Base-by-base conservation (phyloP, 2,329 filamentous ascomycete species). In the Davidsoniella neocaledoniae region DNA sequence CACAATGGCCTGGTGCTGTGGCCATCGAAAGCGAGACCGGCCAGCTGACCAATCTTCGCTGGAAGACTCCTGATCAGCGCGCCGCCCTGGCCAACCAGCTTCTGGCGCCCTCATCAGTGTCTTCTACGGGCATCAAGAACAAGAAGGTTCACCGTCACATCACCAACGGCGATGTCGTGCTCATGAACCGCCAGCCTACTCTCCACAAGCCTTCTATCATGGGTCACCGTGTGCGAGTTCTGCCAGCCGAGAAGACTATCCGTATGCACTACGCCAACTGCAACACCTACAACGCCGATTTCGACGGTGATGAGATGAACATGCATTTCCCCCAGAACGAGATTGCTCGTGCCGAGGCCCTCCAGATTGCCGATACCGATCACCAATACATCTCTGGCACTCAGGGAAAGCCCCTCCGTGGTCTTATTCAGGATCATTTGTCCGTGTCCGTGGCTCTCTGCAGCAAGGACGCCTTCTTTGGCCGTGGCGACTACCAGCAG, bases 261-360 rank as follows among this genome's bases (percentile, higher is more conserved):
- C 87, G 91, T 56, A 96, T 98, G 90, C 91, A 98, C 69, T 98
- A 98, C 66, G 90, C 91, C 59, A 98, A 98, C 64, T 96, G 91
- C 64, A 98, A 98, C 61, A 95, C 91, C 0, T 98, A 98, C 72
- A 98, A 98, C 59, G 91, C 91, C 29, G 91, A 98, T 72, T 98
- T 98, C 61, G 93, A 98, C 60, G 91, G 91, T 64, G 91, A 98
- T 62, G 91, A 98, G 65, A 98, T 98, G 91, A 98, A 98, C 64
- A 93, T 98, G 88, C 91, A 98, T 66, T 96, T 98, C 60, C 91
- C 91, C 1, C 91, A 98, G 59, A 96, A 94, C 57, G 93, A 96
- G 62, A 73, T 96, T 56, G 91, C 91, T 14, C 76, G 91, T 57
- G 85, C 90, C 2, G 91, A 98, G 67, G 91, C 91, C 2, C 74